Base-by-base conservation (phyloP, 2,329 filamentous ascomycete species). In the Dryadomyces quercivorus region DNA sequence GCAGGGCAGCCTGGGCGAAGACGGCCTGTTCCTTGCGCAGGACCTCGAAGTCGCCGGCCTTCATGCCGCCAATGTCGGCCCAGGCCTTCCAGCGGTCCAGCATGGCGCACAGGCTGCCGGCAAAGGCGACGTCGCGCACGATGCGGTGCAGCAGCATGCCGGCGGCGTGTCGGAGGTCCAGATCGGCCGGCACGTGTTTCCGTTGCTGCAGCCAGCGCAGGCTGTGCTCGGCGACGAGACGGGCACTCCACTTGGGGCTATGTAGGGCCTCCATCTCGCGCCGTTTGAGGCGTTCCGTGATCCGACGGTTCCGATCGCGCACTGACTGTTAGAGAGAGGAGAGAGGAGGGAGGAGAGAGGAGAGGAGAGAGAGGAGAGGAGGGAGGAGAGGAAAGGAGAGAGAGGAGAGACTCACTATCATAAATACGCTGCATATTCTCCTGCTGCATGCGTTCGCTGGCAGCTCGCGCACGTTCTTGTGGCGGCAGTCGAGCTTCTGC, bases 21-120 rank as follows among this genome's bases (percentile, higher is more conserved):
- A 60, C 60, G n/a, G 65, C 61, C 59, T 65, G 65, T 13, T 70
- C 64, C 8, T 70, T 67, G 45, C 66, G 63, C 48, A 78, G 56
- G 2, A 64, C 59, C 1, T 65, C 53, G 45, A 72, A 67, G 55
- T 80, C 75, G 3, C 69, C 64, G 57, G 64, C 70, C 26, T 71
- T 68, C 73, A 81, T 77, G 8, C 77, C 77, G 8, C 75, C 76
- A 54, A 75, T 73, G 34, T 80, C 76, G 2, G 75, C 71, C 75
- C 77, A 81, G 1, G 68, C 66, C 63, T 73, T 76, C 77, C 77
- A 81, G 43, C 63, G 61, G 55, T 78, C 75, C 36, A 81, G 60
- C 63, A 76, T 71, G 36, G 62, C 59, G 56, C 68, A 73, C 2
- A 80, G 56, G 0, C 60, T 61, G 0, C 61, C 59, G 0, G 76